Base-by-base conservation (phyloP, 129 eudicot species). In the Smallanthus sonchifolius region DNA sequence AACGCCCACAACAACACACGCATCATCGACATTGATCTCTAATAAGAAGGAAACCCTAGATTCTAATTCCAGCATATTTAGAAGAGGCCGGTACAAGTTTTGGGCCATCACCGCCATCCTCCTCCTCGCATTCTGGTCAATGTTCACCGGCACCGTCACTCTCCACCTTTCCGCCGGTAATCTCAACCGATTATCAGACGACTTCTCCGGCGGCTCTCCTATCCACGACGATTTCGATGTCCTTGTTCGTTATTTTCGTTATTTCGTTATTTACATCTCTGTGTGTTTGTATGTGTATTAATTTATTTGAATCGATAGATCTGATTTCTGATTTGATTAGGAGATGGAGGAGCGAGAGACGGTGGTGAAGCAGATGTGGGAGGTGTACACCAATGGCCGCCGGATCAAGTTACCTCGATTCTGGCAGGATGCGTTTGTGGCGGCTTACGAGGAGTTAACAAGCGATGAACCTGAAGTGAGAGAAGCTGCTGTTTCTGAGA, bases 261-360 rank as follows among this genome's bases (percentile, higher is more conserved):
- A n/a, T 62, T 19, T 20, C 61, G 2, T 52, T 44, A n/a, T 24
- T 24, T 24, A 24, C 30, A 24, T 24, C 30, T 24, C 30, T 24
- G 30, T 24, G 30, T 24, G 30, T 24, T 24, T 64, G 32, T 55
- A 43, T 74, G 8, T 67, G 17, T 47, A 10, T 32, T 51, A 17
- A 17, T 43, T 8, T 69, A 2, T 15, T 55, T 17, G 28, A 13
- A 34, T 59, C 35, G 16, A 42, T 66, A 42, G 76, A 70, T 77
- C 54, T 67, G 37, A 65, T 83, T 65, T 64, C 52, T 67, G 48
- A 3, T 44, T 43, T 36, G 71, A 32, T 7, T 49, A 91, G 98
- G 98, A 92, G 80, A 79, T 92, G 80, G 98, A 92, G 86, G 96
- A 92, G 78, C 82, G 98, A 65, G 98, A 92, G 85, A 92, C 84